Evolutionary conservation across 2,329 filamentous ascomycete species (phyloP), one percentile per base, ranked within the genome.

Genomic region (Colletotrichum siamense): DNA sequence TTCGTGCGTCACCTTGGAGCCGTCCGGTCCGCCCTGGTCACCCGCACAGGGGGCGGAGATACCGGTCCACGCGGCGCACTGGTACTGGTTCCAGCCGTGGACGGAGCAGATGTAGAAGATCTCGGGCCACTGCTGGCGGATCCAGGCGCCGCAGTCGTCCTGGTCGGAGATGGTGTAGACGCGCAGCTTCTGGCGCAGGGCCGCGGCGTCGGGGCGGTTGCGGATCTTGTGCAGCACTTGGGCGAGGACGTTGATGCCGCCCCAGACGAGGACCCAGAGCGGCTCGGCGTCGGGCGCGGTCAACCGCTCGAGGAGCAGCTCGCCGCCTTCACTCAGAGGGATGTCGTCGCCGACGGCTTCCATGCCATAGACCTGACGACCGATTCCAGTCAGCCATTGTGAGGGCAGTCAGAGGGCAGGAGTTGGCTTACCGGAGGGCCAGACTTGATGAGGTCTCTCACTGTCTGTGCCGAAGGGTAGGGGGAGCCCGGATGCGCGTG

Each of bases 161-260:
- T 92, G 91, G 77, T 92, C 91, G 8, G 89, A 91, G 71, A 92
- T 91, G 44, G 90, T 83, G 80, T 91, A 91, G 10, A 91, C 85
- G 15, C 89, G 84, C 5, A 91, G 80, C 77, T 87, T 88, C 5
- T 82, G 78, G 3, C 84, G 81, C 26, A 91, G 82, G 1, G 71
- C 74, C 1, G 82, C 80, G 2, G 85, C 81, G 1, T 88, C 84
- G 55, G 16, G 79, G 75, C 59, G 81, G 75, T 78, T 76, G 79
- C 18, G 80, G 55, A 88, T 84, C 18, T 86, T 82, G 32, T 85
- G 80, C 12, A 91, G 83, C 2, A 86, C 88, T 69, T 89, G 86
- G 5, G 89, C 89, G 6, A 91, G 85, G 3, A 87, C 86, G 73
- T 90, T 91, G 30, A 87, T 86, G 18, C 89, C 89, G 15, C 89